Evolutionary conservation across 176 grass and related monocot genomes (phyloP), one percentile per base, ranked within the genome.

Genomic region (Cenchrus purpureus): DNA sequence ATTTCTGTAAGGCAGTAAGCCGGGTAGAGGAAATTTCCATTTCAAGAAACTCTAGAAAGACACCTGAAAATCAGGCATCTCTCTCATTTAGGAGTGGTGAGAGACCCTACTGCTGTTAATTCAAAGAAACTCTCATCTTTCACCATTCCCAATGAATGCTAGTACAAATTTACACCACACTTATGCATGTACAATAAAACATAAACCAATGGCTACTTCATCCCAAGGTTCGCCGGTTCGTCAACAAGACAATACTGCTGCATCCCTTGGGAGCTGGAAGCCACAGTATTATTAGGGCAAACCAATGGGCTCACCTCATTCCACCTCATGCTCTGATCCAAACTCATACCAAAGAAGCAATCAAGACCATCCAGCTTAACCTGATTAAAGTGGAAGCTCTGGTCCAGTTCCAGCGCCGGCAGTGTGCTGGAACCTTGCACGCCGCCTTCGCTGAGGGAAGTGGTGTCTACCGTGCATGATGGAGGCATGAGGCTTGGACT

Each of bases 281-380:
- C 88, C 49, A 84, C 57, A 31, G 79, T 45, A 52, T 44, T 91
- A 59, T 65, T 88, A 83, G 94, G 78, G 89, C 83, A 93, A 45
- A 89, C 73, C 71, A 89, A 89, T 32, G 87, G 69, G 86, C 59
- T 97, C 84, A 88, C 84, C 29, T 93, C 93, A 79, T 57, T 85
- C 89, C 81, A 92, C 46, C 82, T 89, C 87, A 88, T 92, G 87
- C 68, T 43, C n/a, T 87, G 75, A 53, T 76, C 81, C 8, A 13
- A 19, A 74, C 60, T 79, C 61, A 84, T 85, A 29, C 78, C 90
- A 51, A 88, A 88, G 44, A 97, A 89, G 55, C 81, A 71, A 12
- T 92, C 95, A 5, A 94, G 74, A 61, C 92, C 84, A 74, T 97
- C 90, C 51, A 97, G 78, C 86, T 91, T 92, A 32, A 97, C 81